Percentiles rank a stretch among this genome's conserved stretches.
These are phyloP conservation scores for Penicillium sp. DNA, from an alignment of 2,329 filamentous ascomycete genomes.

Conservation along the genomic window DNA sequence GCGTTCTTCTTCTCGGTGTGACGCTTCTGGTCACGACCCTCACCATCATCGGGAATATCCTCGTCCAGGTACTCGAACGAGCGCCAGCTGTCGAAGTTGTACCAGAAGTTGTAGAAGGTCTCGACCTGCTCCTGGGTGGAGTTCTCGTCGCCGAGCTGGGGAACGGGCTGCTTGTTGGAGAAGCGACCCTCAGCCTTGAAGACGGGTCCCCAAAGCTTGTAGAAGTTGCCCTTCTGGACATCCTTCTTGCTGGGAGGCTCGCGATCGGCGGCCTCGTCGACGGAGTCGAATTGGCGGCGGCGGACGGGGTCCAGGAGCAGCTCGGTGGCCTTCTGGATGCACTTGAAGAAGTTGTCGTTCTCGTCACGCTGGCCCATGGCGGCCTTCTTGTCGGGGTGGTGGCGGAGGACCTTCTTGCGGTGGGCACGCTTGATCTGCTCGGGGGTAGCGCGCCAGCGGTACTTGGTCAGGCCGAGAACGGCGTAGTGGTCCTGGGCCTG, in stretches of 20 bases:
- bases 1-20: slow-evolving; percentile 98
- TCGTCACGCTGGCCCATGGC: slow-evolving; percentile 82
- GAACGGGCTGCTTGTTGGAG: slow-evolving; percentile 88
- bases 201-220: slow-evolving; percentile 89
- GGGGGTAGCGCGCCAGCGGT: slow-evolving; percentile 90
- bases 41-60: slow-evolving; percentile 97
- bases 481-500: slow-evolving; percentile 97
- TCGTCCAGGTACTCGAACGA: slow-evolving; percentile 98
- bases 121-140: slow-evolving; percentile 89
- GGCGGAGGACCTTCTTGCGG: slow-evolving; percentile 98
- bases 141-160: slow-evolving; percentile 81
- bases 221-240: slow-evolving; percentile 83
- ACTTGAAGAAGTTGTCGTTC: slow-evolving; percentile 99
- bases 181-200: slow-evolving; percentile 94
- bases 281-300: slow-evolving; percentile 94
- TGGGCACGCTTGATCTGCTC: slow-evolving; percentile 99
- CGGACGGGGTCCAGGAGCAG: slow-evolving; percentile 89
- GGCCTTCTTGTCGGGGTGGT: slow-evolving; percentile 99
- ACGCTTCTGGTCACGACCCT: slow-evolving; percentile 98
- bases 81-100: slow-evolving; percentile 98
- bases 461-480: slow-evolving; percentile 89
- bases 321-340: slow-evolving; percentile 97
- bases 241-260: slow-evolving; percentile 94
- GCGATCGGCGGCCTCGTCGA: slow-evolving; percentile 91
- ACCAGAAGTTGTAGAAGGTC: slow-evolving; percentile 99